Evolutionary conservation across 805 yeast genomes (phyloP).

Genomic region (Naumovozyma castellii): DNA sequence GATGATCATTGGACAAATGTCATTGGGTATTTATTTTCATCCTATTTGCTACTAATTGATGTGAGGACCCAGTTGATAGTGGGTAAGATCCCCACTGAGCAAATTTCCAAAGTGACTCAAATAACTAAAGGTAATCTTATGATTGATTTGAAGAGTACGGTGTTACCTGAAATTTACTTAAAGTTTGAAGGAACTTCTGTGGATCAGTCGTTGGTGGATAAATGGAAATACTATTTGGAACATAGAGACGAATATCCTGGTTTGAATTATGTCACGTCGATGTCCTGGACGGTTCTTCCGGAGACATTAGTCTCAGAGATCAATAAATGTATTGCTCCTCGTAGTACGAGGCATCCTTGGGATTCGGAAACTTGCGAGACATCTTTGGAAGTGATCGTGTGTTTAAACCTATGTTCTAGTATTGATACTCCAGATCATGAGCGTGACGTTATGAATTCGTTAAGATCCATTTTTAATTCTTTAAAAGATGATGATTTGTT

Average conservation of each 20-base stretch:
- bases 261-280: conserved; percentile 41
- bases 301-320: conserved; percentile 9
- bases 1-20: conserved; percentile 35
- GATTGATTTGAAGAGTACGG: conserved; percentile 33
- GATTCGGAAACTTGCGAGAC: conserved; percentile 7
- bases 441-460: conserved; percentile 13
- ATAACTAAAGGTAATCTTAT: conserved; percentile 22
- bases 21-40: conserved; percentile 10
- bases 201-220: conserved; percentile 27
- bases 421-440: conserved; percentile 24
- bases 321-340: not conserved
- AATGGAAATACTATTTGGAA: conserved; percentile 34
- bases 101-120: conserved; percentile 28
- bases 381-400: conserved; percentile 36
- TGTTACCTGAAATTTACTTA: conserved; percentile 36
- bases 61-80: conserved; percentile 20
- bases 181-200: conserved; percentile 15
- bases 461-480: conserved; percentile 23
- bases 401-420: conserved; percentile 29
- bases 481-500: conserved; percentile 35
- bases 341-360: conserved; percentile 10
- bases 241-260: conserved; percentile 6
- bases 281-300: conserved; percentile 38
- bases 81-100: conserved; percentile 35
- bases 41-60: conserved; percentile 14